These are phyloP conservation scores for Suillus plorans DNA, from an alignment of 768 basidiomycete genomes.

Conservation along the genomic window DNA sequence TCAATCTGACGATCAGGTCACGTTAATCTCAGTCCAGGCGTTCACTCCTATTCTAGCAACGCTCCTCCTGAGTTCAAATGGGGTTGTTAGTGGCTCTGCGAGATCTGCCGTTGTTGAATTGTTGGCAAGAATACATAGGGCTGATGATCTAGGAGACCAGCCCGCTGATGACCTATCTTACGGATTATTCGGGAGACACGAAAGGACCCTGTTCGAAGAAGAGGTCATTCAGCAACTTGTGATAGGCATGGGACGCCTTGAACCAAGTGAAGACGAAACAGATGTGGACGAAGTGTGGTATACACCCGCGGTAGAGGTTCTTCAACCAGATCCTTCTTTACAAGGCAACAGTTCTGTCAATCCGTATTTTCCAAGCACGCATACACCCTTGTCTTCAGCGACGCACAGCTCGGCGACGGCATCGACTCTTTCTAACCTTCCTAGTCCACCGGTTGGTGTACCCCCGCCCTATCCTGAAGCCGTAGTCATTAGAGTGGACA, in stretches of 20 bases:
- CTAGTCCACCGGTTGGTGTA: slow-evolving; percentile 13
- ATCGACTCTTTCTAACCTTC: slow-evolving; percentile 14
- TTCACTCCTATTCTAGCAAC: slow-evolving; percentile 93
- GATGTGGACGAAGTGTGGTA: slow-evolving; percentile 34
- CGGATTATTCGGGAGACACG: slow-evolving; percentile 52
- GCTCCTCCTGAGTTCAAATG: slow-evolving; percentile 79
- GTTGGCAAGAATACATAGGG: slow-evolving; percentile 64
- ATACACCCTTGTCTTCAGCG: slow-evolving; percentile 26
- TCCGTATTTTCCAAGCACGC: slow-evolving; percentile 53
- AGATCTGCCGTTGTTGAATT: slow-evolving; percentile 78
- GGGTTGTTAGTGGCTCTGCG: slow-evolving; percentile 68
- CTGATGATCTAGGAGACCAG: slow-evolving; percentile 44
- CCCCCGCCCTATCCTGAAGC: slow-evolving; percentile 18
- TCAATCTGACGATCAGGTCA: slow-evolving; percentile 24
- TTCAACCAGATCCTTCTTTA: slow-evolving; percentile 12
- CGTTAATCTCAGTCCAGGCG: slow-evolving; percentile 70
- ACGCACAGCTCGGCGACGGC: slow-evolving; percentile 19
- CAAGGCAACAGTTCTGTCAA: slow-evolving; percentile 31
- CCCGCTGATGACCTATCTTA: slow-evolving; percentile 32
- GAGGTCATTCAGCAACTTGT: slow-evolving; percentile 87
- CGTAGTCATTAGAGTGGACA: slow-evolving; percentile 16
- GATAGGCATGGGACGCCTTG: slow-evolving; percentile 84
- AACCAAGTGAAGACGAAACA: slow-evolving; percentile 37
- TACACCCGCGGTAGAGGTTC: slow-evolving; percentile 30
- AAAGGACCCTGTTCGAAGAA: slow-evolving; percentile 68